phyloP scores from a whole-genome alignment of 495 filamentous ascomycete species.

The Hypoxylon cercidicola region DNA sequence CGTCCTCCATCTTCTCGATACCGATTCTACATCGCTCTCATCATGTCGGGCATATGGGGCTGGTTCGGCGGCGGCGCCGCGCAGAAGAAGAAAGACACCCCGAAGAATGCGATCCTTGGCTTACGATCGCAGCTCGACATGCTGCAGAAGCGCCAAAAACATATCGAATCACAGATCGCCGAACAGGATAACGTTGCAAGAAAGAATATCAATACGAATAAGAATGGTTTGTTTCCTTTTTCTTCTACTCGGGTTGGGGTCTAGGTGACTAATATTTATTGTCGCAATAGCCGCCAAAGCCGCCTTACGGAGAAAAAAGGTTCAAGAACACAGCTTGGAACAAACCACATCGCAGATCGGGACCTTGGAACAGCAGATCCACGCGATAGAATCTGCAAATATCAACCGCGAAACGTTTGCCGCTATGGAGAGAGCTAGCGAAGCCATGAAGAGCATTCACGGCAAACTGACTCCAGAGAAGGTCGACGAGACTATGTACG shows the following conservation, averaged over 20 bases:
- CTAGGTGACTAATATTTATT: slow-evolving; percentile 30
- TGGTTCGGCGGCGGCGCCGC: slow-evolving; percentile 85
- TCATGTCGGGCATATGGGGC: slow-evolving; percentile 75
- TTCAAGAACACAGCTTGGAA: slow-evolving; percentile 86
- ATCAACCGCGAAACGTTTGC: slow-evolving; percentile 96
- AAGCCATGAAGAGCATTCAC: slow-evolving; percentile 93
- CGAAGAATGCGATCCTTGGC: slow-evolving; percentile 95
- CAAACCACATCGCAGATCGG: slow-evolving; percentile 89
- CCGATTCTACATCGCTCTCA: too few species aligned
- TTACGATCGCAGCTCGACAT: slow-evolving; percentile 92
- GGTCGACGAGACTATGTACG: slow-evolving; percentile 95
- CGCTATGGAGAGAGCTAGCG: slow-evolving; percentile 89
- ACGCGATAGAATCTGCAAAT: slow-evolving; percentile 96
- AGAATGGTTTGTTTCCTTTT: slow-evolving; percentile 80
- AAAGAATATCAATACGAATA: slow-evolving; percentile 90
- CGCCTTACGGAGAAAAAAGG: slow-evolving; percentile 95
- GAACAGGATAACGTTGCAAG: slow-evolving; percentile 93
- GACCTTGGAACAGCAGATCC: slow-evolving; percentile 94
- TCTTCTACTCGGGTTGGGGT: slow-evolving; percentile 8
- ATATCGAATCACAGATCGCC: slow-evolving; percentile 88
- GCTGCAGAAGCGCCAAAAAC: slow-evolving; percentile 95
- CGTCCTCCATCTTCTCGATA: too few species aligned
- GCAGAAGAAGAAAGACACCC: slow-evolving; percentile 88
- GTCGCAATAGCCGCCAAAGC: slow-evolving; percentile 78
- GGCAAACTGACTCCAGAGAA: slow-evolving; percentile 88